Base-by-base conservation (phyloP, 192 early-diverging fungal genomes). In the Coemansia sp. region DNA sequence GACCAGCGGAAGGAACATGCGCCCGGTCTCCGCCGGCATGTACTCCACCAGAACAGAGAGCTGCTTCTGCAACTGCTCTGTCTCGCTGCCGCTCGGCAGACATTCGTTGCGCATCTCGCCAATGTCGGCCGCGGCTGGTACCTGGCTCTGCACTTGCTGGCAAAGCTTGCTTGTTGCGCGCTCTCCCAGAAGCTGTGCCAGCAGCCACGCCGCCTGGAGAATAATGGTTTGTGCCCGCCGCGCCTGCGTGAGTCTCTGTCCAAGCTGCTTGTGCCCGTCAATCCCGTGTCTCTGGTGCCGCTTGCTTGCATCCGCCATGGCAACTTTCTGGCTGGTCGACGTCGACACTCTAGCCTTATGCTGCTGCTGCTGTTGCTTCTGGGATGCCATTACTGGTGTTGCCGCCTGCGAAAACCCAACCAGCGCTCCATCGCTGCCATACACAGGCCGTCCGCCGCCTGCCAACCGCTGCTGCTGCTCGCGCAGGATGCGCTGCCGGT, bases 11-110 rank as follows among this genome's bases (percentile, higher is more conserved):
- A 65, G 42, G 19, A 76, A 74, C 68, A 69, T 63, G 32, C 71
- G 60, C 41, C 71, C 79, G 6, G 71, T 62, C 51, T 73, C 74
- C 1, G 79, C 71, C 13, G 71, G 64, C 74, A 82, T 68, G 68
- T 82, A 82, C 74, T 82, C 79, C 16, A 82, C 68, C 49, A 82
- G 64, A 19, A 76, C 55, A 4, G 79, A 82, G 46, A 82, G 71
- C 71, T 82, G 79, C 41, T 39, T 40, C 19, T 59, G 71, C 45
- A 82, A 67, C 43, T 32, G 65, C 42, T 12, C 18, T 26, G 49
- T 37, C 67, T 71, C 72, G 18, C 54, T 41, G 9, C 21, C 65
- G 37, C 63, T 36, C 15, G 76, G 76, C 62, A 58, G 56, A 42
- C 63, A 58, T 18, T 11, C 41, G n/a, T 51, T 48, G 47, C 39